Conservation (phyloP, 108 stramenopile species). For the Asterionellopsis glacialis region DNA sequence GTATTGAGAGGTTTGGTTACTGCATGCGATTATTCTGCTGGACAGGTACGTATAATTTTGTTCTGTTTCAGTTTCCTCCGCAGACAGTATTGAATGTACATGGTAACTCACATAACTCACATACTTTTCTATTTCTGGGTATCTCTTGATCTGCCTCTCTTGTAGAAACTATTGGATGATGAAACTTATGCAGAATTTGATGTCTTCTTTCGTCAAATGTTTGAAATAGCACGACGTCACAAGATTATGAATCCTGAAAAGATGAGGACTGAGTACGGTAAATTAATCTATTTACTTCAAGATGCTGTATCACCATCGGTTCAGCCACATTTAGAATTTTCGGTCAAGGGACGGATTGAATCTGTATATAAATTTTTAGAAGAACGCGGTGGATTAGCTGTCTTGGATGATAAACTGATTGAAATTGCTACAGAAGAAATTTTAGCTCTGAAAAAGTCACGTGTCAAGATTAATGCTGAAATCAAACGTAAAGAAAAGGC, state of each 20-base stretch:
- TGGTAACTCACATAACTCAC: background rate
- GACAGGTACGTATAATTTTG: constrained; percentile 24
- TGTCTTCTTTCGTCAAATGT: constrained; percentile 34
- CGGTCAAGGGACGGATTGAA: constrained; percentile 30
- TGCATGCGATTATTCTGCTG: constrained; percentile 50
- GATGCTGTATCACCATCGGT: constrained; percentile 50
- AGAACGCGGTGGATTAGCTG: constrained; percentile 26
- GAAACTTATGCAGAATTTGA: constrained; percentile 29
- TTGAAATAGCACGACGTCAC: constrained; percentile 76
- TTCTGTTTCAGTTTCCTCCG: background rate
- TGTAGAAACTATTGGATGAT: constrained; percentile 15
- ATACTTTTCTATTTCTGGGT: constrained; percentile 5
- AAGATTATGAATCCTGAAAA: constrained; percentile 90
- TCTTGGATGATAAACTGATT: constrained; percentile 37
- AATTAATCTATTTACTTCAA: constrained; percentile 71
- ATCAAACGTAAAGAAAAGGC: constrained; percentile 66
- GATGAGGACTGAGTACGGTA: constrained; percentile 79
- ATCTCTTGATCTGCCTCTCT: no score
- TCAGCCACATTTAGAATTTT: constrained; percentile 26
- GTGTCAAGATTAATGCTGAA: constrained; percentile 49
- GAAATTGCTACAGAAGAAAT: constrained; percentile 72
- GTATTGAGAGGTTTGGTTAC: constrained; percentile 61
- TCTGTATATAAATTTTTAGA: constrained; percentile 51
- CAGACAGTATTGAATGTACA: background rate
- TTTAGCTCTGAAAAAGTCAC: constrained; percentile 45